Base-by-base conservation (phyloP, 1,284 basidiomycete genomes). In the Jaminaea rosea region DNA sequence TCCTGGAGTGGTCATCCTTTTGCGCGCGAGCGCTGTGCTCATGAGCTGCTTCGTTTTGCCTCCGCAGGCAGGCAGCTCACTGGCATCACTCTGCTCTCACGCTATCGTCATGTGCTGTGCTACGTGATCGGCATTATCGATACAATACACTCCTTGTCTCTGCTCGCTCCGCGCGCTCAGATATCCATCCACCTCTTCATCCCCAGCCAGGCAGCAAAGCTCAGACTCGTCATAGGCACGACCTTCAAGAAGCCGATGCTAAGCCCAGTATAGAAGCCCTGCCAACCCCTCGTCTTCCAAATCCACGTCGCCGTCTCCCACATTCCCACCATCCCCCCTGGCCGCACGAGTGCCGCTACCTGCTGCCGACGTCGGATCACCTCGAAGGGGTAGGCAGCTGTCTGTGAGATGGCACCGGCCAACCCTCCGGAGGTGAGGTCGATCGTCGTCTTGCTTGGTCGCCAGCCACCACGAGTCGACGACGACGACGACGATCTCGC, bases 331-430 rank as follows among this genome's bases (percentile, higher is more conserved):
- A 69, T 69, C 3, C 62, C 53, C 2, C 61, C 66, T 0, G 72
- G 72, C 21, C 62, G 34, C 26, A 72, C 58, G 23, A 71, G 59
- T 1, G 65, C 93, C 10, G 91, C 92, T 3, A 98, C 89, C 76
- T 99, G 94, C 87, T 97, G 94, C 52, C 90, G 80, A 50, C 94
- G 79, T 36, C 94, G 81, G 29, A 97, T 81, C 46, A 99, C 86
- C 73, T 99, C 94, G 67, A 98, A 90, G 1, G 94, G 94, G 72
- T 99, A 99, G 19, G 89, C 90, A 3, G 83, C 83, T 0, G 92
- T 94, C 75, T 98, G 93, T 2, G 85, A 83, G 50, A 89, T 76
- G 11, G 85, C 84, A 23, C 94, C 94, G 0, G 93, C 86, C n/a
- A 92, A 75, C 0, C 90, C 94, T 26, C 94, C 94, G 51, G 91